Evolutionary conservation across 805 yeast species (phyloP).

Genomic region (Metschnikowia continentalis): DNA sequence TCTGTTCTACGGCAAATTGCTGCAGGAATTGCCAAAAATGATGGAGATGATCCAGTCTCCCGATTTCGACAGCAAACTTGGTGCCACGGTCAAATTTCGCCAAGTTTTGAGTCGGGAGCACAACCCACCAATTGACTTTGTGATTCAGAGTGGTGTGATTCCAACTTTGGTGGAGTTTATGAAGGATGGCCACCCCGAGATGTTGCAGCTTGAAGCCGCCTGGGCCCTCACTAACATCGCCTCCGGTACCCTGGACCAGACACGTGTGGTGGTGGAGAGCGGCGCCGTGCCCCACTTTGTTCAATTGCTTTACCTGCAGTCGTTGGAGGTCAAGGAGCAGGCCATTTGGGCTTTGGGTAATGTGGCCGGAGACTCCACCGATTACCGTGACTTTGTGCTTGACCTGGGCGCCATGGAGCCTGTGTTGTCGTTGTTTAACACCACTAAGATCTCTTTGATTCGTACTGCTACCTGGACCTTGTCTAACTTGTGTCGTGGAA

Average conservation of each 20-base stretch:
- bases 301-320: constrained; percentile 69
- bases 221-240: constrained; percentile 99
- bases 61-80: constrained; percentile 75
- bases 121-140: constrained; percentile 93
- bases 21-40: constrained; percentile 77
- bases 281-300: constrained; percentile 94
- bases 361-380: constrained; percentile 95
- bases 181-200: constrained; percentile 67
- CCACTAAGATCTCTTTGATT: constrained; percentile 81
- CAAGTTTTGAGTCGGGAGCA: constrained; percentile 90
- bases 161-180: constrained; percentile 86
- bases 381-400: constrained; percentile 85
- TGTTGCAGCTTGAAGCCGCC: constrained; percentile 94
- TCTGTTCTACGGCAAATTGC: constrained; percentile 38
- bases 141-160: constrained; percentile 89
- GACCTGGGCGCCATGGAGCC: constrained; percentile 86
- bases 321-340: constrained; percentile 93
- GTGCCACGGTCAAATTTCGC: constrained; percentile 89
- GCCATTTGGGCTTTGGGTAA: constrained; percentile 99
- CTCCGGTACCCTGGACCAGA: constrained; percentile 87
- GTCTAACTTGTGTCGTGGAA: constrained; percentile 94
- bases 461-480: constrained; percentile 98
- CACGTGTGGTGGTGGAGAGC: constrained; percentile 83
- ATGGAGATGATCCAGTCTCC: constrained; percentile 71
- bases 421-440: constrained; percentile 69